A percentile compares a stretch with the other conserved stretches of the same genome.
Conservation (phyloP, 208 protist species). For the Trichomonas vaginalis region DNA sequence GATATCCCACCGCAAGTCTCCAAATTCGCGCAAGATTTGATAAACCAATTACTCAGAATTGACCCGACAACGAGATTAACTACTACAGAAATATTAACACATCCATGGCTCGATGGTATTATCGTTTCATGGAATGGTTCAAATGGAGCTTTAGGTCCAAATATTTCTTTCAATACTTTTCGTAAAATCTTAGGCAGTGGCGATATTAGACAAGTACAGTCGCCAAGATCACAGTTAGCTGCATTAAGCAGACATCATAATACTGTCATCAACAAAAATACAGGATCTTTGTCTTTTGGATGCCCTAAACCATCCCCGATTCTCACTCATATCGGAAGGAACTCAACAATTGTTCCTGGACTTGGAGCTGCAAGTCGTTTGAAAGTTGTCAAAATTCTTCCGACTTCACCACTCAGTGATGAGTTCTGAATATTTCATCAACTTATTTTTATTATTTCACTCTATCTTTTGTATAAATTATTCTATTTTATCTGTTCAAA, state of each 20-base stretch:
- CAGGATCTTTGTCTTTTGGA: background rate
- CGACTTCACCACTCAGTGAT: background rate
- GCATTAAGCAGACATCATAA: background rate
- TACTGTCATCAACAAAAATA: background rate
- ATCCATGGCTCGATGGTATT: background rate
- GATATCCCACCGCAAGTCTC: background rate
- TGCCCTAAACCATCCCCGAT: background rate
- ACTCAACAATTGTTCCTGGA: background rate
- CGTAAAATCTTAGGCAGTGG: background rate
- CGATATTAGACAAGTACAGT: background rate
- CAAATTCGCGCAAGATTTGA: background rate
- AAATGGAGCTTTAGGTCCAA: background rate
- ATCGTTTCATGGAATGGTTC: background rate
- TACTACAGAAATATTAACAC: background rate
- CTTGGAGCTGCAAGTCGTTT: background rate
- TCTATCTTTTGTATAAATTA: too few species aligned
- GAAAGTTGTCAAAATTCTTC: background rate
- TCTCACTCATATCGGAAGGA: background rate
- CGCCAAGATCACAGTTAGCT: background rate
- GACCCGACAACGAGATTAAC: background rate
- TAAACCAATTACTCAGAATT: background rate
- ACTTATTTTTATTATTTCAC: too few species aligned
- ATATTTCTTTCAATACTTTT: background rate
- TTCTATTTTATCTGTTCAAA: too few species aligned
- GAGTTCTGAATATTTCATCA: too few species aligned